Evolutionary conservation across 1,139 yeast genomes (phyloP).

Genomic region (Hansenula lynferdii): DNA sequence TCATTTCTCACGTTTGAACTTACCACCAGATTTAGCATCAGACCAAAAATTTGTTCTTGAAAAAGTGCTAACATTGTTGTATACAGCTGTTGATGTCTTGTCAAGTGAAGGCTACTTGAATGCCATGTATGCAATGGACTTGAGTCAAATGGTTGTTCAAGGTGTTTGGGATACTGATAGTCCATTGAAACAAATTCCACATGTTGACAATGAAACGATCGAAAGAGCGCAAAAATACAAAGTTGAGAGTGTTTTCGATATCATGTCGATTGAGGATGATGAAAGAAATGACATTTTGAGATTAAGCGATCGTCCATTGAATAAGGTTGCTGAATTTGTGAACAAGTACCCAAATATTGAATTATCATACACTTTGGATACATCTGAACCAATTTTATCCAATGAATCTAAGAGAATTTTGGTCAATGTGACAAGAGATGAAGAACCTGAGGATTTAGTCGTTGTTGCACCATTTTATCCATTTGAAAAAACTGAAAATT

Average conservation of each 20-base stretch:
- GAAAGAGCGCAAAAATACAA: slow-evolving; percentile 50
- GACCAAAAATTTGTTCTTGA: slow-evolving; percentile 54
- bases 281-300: slow-evolving; percentile 62
- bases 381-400: slow-evolving; percentile 32
- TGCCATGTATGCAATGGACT: slow-evolving; percentile 81
- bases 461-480: slow-evolving; percentile 60
- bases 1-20: slow-evolving; percentile 60
- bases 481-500: slow-evolving; percentile 56
- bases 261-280: slow-evolving; percentile 81
- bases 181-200: slow-evolving; percentile 80
- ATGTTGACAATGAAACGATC: slow-evolving; percentile 49
- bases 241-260: slow-evolving; percentile 74
- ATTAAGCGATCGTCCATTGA: slow-evolving; percentile 41
- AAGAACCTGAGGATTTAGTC: slow-evolving; percentile 61
- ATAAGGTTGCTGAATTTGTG: slow-evolving; percentile 78
- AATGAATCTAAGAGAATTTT: slow-evolving; percentile 44
- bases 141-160: slow-evolving; percentile 86
- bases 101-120: slow-evolving; percentile 79
- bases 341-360: slow-evolving; percentile 89
- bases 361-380: slow-evolving; percentile 44
- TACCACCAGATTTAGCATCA: slow-evolving; percentile 53
- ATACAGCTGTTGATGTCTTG: slow-evolving; percentile 69
- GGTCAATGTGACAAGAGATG: slow-evolving; percentile 65
- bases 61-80: slow-evolving; percentile 45
- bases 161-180: slow-evolving; percentile 81